Percentiles rank a stretch among this genome's conserved stretches.
phyloP scores from a whole-genome alignment of 768 basidiomycete species.

The Epithele typhae region DNA sequence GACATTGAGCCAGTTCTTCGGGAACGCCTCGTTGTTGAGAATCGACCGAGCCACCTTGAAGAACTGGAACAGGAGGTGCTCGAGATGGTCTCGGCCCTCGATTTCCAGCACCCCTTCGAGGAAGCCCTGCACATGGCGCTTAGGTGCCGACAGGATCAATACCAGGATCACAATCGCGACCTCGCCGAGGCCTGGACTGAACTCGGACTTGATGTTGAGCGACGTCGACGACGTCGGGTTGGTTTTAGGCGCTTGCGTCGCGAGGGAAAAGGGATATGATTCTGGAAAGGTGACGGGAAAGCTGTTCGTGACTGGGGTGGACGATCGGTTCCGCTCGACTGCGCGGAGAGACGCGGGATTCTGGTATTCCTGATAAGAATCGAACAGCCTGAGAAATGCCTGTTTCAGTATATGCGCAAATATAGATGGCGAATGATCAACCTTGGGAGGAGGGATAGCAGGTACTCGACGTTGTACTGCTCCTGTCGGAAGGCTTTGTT shows the following conservation, averaged over 20 bases:
- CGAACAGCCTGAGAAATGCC: conserved; percentile 55
- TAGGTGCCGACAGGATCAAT: conserved; percentile 75
- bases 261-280: conserved; percentile 86
- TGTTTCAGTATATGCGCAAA: not conserved
- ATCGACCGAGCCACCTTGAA: conserved; percentile 82
- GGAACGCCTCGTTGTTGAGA: conserved; percentile 84
- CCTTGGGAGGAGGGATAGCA: conserved; percentile 82
- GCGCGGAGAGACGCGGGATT: conserved; percentile 59
- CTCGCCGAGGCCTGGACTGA: conserved; percentile 81
- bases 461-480: conserved; percentile 87
- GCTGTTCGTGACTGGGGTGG: conserved; percentile 49
- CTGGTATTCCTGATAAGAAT: conserved; percentile 84
- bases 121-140: conserved; percentile 71
- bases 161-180: conserved; percentile 81
- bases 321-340: conserved; percentile 63
- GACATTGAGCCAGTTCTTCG: conserved; percentile 86
- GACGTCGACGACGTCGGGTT: conserved; percentile 27
- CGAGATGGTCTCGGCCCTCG: conserved; percentile 80
- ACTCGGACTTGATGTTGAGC: conserved; percentile 45
- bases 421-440: conserved; percentile 28
- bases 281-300: conserved; percentile 87
- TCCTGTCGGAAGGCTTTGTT: conserved; percentile 66
- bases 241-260: conserved; percentile 60
- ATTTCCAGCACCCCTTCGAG: conserved; percentile 81
- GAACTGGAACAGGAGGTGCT: conserved; percentile 64